Evolutionary conservation across 345 rosid species (phyloP), one percentile per base, ranked within the genome.

Genomic region (Linum usitatissimum): DNA sequence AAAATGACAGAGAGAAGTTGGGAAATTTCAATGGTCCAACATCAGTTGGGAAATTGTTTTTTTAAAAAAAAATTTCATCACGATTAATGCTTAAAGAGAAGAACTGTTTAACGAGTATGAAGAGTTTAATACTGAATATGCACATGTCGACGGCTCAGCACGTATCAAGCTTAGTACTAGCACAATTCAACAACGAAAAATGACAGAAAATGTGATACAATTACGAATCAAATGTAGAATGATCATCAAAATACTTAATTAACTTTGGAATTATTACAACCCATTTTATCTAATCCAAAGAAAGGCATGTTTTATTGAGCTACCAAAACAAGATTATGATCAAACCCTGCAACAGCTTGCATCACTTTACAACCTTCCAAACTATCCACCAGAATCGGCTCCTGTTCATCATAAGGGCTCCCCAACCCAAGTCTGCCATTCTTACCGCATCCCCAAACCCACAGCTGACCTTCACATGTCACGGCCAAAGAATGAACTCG

Each of bases 381-480:
- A 31, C 68, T 73, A 56, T 89, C 87, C n/a, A 86, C 66, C 68
- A 83, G 36, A 60, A 76, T 53, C 0, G 96, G 96, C 51, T 90
- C 87, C 39, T 70, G 63, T 75, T 87, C 97, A 60, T 93, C 87
- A 14, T 6, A 58, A 34, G 91, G 85, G 70, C 92, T 82, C 71
- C 95, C 90, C 54, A 89, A 72, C 62, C 96, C 93, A 34, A 89
- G 98, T 71, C 95, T 80, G 40, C 96, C 95, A 61, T 80, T 85
- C 73, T 77, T 81, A 20, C 98, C 91, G 53, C 92, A 79, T 6
- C 95, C 96, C 96, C 98, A 91, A 39, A 75, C 84, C 95, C 92
- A 88, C 64, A 82, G 73, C 79, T 84, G 83, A 39, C 93, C 79
- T 23, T 73, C 73, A 31, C 86, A 77, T 3, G 91, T 84, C 59